These are phyloP conservation scores for Kluyveromyces aestuarii DNA, from an alignment of 805 yeast genomes.

Conservation along the genomic window DNA sequence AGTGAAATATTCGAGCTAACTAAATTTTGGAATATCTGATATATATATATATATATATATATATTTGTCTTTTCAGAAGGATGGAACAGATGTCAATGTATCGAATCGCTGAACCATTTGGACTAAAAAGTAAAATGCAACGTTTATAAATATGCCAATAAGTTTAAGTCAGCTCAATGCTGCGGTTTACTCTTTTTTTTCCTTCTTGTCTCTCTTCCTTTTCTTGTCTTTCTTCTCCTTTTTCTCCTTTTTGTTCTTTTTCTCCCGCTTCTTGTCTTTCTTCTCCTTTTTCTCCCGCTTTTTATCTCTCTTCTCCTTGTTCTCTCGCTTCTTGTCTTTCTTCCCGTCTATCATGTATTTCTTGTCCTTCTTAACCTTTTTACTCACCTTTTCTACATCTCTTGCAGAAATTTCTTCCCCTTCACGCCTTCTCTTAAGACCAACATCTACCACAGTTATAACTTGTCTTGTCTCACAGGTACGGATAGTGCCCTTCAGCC, in stretches of 20 bases:
- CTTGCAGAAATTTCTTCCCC: slow-evolving; percentile 8
- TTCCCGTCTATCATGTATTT: slow-evolving; percentile 7
- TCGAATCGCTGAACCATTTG: too few relatives aligned
- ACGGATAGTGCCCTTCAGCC: slow-evolving; percentile 68
- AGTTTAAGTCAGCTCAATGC: too few relatives aligned
- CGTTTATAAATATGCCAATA: neutral
- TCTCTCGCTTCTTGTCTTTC: slow-evolving; percentile 6
- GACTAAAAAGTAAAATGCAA: neutral
- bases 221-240: slow-evolving; percentile 13
- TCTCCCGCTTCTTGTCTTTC: slow-evolving; percentile 15
- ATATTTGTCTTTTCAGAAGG: neutral
- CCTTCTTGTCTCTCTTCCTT: slow-evolving; percentile 7
- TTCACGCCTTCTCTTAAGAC: slow-evolving; percentile 4
- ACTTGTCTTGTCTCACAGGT: slow-evolving; percentile 18
- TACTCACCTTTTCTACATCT: slow-evolving; percentile 9
- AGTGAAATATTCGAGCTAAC: neutral
- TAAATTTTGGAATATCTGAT: neutral
- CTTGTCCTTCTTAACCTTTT: slow-evolving; percentile 10
- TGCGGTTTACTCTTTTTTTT: neutral
- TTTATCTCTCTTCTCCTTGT: slow-evolving; percentile 14
- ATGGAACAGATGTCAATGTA: too few relatives aligned
- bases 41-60: too few relatives aligned
- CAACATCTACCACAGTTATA: slow-evolving; percentile 7
- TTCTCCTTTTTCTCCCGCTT: slow-evolving; percentile 11
- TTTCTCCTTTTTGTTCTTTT: slow-evolving; percentile 15